Evolutionary conservation across 2,329 filamentous ascomycete genomes (phyloP), one percentile per base, ranked within the genome.

Genomic region (Rosellinia necatrix): DNA sequence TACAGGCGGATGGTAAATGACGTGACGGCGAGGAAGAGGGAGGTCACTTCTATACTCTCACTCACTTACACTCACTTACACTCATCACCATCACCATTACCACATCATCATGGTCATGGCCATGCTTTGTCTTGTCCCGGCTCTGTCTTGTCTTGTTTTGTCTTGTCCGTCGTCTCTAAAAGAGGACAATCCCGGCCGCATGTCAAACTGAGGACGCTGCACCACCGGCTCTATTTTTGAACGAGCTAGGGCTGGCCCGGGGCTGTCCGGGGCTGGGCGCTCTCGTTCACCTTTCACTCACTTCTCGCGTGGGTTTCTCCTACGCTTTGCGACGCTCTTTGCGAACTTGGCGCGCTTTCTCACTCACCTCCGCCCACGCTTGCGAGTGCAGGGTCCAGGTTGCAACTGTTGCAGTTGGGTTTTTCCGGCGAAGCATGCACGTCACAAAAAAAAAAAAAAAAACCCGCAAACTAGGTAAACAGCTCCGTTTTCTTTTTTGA

Each of bases 371-470:
- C n/a, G n/a, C n/a, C n/a, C n/a, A n/a, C n/a, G n/a, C n/a, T n/a
- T n/a, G n/a, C n/a, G n/a, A n/a, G 50, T 57, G 43, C 49, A 44
- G 53, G 49, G 46, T 38, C 53, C 30, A 19, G 34, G 22, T 47
- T n/a, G n/a, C n/a, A n/a, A n/a, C n/a, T n/a, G n/a, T 13, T 25
- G 48, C 50, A 30, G 34, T 55, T 54, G 34, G n/a, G 24, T 48
- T 47, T 60, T 52, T 40, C 41, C 49, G 50, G 54, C 54, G 47
- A 38, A 56, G 49, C 53, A 38, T 59, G 49, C 53, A 52, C 47
- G 53, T 54, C 54, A 58, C 46, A 60, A 60, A 48, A n/a, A n/a
- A n/a, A n/a, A n/a, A n/a, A n/a, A n/a, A n/a, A n/a, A n/a, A n/a
- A n/a, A n/a, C n/a, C 42, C 32, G 13, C 38, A 58, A 49, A 44